phyloP scores from a whole-genome alignment of 2,329 filamentous ascomycete genomes.

The Penicillium sp. region DNA sequence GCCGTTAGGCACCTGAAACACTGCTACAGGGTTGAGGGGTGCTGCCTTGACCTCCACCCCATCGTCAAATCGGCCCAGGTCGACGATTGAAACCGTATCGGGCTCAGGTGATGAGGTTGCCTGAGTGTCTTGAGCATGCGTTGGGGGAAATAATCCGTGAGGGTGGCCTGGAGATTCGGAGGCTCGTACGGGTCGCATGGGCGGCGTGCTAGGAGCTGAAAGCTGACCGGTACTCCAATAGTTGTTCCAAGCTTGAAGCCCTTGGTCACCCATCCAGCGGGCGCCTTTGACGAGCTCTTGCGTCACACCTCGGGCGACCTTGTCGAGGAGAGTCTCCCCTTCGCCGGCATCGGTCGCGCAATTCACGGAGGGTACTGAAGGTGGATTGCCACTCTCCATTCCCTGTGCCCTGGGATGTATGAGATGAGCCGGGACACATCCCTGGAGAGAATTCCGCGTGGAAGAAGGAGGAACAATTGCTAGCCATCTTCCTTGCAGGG shows the following conservation, averaged over 20 bases:
- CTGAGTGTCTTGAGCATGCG: constrained; percentile 40
- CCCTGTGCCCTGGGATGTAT: constrained; percentile 34
- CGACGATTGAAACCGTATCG: constrained; percentile 43
- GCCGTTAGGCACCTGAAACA: constrained; percentile 44
- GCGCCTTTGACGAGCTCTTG: constrained; percentile 46
- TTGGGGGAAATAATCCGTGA: constrained; percentile 41
- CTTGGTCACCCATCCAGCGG: constrained; percentile 46
- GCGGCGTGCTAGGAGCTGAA: constrained; percentile 17
- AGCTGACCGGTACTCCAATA: constrained; percentile 45
- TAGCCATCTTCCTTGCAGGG: constrained; percentile 43
- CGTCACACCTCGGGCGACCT: constrained; percentile 44
- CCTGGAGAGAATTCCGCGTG: constrained; percentile 36
- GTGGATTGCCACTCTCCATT: constrained; percentile 39
- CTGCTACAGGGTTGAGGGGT: constrained; percentile 35
- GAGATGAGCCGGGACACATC: constrained; percentile 33
- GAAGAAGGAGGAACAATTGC: constrained; percentile 40
- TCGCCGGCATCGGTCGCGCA: constrained; percentile 44
- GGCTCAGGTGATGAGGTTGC: constrained; percentile 33
- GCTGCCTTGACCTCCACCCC: constrained; percentile 30
- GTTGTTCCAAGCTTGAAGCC: constrained; percentile 45
- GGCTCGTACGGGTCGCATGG: constrained; percentile 27
- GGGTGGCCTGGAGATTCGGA: constrained; percentile 27
- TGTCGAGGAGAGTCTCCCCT: constrained; percentile 43
- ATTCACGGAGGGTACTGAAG: constrained; percentile 37
- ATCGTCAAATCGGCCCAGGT: constrained; percentile 41